phyloP scores from a whole-genome alignment of 2,329 filamentous ascomycete genomes.

The Grosmannia huntii region DNA sequence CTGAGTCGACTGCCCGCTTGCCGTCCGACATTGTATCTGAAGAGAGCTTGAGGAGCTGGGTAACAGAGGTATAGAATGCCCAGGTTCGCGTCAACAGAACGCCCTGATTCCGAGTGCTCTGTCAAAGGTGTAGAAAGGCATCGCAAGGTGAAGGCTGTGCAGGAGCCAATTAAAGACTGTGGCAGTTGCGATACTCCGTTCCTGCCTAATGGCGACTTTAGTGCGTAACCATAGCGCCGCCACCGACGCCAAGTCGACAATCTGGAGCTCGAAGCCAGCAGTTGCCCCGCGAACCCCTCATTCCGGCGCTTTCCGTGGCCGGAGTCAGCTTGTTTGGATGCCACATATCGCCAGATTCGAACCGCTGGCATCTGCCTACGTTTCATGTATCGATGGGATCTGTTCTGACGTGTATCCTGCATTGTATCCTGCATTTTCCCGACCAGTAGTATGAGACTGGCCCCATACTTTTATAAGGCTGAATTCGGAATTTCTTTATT shows the following conservation, averaged over 20 bases:
- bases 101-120: neutral
- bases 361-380: neutral
- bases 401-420: too few relatives aligned
- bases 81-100: neutral
- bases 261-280: too few relatives aligned
- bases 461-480: too few relatives aligned
- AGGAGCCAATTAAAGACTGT: neutral
- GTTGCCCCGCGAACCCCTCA: neutral
- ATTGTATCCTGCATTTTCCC: too few relatives aligned
- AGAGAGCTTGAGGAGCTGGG: neutral
- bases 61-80: neutral
- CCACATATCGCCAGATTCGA: neutral
- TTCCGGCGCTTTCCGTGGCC: neutral
- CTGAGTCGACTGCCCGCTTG: slow-evolving; percentile 18
- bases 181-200: neutral
- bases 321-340: too few relatives aligned
- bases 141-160: neutral
- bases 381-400: too few relatives aligned
- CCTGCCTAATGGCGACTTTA: neutral
- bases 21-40: slow-evolving; percentile 19
- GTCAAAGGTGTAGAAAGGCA: neutral
- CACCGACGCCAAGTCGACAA: neutral
- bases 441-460: too few relatives aligned
- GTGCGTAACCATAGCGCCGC: neutral
- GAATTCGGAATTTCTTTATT: too few relatives aligned